phyloP scores from a whole-genome alignment of 208 protist species.

The Trichomonas vaginalis region DNA sequence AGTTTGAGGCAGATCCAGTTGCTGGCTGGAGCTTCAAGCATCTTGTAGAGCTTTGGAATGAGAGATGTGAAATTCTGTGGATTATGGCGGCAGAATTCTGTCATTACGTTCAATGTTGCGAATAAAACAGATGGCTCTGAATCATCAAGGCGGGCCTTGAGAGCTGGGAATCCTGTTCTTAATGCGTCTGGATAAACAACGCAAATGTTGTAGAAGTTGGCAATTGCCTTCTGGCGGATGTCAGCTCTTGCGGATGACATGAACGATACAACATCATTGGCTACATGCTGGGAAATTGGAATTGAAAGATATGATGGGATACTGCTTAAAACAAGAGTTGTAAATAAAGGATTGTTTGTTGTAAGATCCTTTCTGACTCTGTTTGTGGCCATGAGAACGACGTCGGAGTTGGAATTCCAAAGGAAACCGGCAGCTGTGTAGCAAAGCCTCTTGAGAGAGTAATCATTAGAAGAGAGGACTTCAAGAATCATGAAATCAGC shows the following conservation, averaged over 20 bases:
- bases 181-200: neutral
- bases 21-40: neutral
- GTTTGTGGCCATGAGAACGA: neutral
- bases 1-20: neutral
- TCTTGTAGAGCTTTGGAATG: neutral
- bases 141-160: neutral
- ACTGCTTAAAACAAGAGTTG: neutral
- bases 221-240: neutral
- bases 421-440: neutral
- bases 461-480: neutral
- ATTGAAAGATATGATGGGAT: neutral
- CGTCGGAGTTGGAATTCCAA: neutral
- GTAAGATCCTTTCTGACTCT: neutral
- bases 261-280: neutral
- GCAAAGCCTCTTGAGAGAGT: neutral
- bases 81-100: neutral
- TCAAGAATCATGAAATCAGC: neutral
- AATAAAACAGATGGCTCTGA: neutral
- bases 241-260: neutral
- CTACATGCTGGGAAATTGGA: neutral
- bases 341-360: neutral
- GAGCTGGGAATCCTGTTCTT: neutral
- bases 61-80: neutral
- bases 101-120: neutral
- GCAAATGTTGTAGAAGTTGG: conserved; percentile 10